These are phyloP conservation scores for Phylloporus sp. DNA, from an alignment of 768 basidiomycete species.

Conservation along the genomic window DNA sequence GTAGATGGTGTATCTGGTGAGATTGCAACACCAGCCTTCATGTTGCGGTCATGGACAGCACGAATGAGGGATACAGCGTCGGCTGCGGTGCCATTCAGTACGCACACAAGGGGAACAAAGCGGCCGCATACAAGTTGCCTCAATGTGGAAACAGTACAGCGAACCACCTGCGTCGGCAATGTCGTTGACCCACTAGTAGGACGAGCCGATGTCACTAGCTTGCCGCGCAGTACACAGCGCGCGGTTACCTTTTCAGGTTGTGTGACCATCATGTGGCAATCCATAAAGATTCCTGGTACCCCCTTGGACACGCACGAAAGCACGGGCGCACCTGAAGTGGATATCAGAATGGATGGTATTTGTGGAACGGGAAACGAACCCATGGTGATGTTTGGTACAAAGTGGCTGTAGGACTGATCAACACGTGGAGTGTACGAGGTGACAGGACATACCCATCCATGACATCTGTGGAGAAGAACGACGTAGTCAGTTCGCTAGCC, in stretches of 20 bases:
- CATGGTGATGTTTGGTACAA: slow-evolving; percentile 99
- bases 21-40: slow-evolving; percentile 96
- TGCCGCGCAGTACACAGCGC: not conserved
- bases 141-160: slow-evolving; percentile 94
- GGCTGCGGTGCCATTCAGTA: slow-evolving; percentile 38
- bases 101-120: slow-evolving; percentile 10
- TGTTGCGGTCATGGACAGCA: slow-evolving; percentile 74
- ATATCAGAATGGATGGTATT: slow-evolving; percentile 10
- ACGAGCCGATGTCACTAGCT: not conserved
- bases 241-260: slow-evolving; percentile 79
- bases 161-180: slow-evolving; percentile 94
- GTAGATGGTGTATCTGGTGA: slow-evolving; percentile 91
- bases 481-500: slow-evolving; percentile 8
- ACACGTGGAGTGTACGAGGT: not conserved
- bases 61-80: slow-evolving; percentile 75
- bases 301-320: slow-evolving; percentile 80
- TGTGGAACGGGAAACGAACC: slow-evolving; percentile 43
- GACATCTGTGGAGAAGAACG: slow-evolving; percentile 59
- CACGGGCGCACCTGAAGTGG: slow-evolving; percentile 71
- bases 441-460: slow-evolving; percentile 81
- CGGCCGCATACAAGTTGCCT: slow-evolving; percentile 71
- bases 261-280: slow-evolving; percentile 99
- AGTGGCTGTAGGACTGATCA: slow-evolving; percentile 61
- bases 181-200: slow-evolving; percentile 90
- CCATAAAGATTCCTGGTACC: slow-evolving; percentile 97